Evolutionary conservation across 2,329 filamentous ascomycete species (phyloP).

Genomic region (Epichloe brachyelytri): DNA sequence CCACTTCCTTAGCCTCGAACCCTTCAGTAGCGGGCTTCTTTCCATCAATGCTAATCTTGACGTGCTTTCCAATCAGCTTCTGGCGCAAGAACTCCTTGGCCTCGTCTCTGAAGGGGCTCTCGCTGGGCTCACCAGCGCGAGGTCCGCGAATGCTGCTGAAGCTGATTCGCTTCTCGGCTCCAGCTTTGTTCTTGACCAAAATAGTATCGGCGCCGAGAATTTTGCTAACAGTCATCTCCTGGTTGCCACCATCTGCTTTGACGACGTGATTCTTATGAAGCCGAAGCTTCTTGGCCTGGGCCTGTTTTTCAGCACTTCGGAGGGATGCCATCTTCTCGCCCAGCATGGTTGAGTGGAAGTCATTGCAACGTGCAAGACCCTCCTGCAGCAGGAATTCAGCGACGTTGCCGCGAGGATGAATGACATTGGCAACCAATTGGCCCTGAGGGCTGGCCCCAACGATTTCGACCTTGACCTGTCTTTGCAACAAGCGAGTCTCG

Average conservation of each 20-base stretch:
- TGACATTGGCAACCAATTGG: slow-evolving; percentile 75
- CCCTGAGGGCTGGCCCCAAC: slow-evolving; percentile 82
- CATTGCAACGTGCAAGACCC: slow-evolving; percentile 82
- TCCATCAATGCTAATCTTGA: slow-evolving; percentile 78
- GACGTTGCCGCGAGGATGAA: slow-evolving; percentile 87
- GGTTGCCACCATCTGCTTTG: slow-evolving; percentile 51
- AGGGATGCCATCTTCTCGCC: slow-evolving; percentile 78
- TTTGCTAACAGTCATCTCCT: slow-evolving; percentile 74
- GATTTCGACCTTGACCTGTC: slow-evolving; percentile 69
- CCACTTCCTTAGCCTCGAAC: slow-evolving; percentile 90
- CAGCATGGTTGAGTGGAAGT: slow-evolving; percentile 88
- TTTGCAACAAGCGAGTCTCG: slow-evolving; percentile 73
- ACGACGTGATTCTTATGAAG: slow-evolving; percentile 72
- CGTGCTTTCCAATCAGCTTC: slow-evolving; percentile 89
- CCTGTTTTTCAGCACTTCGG: slow-evolving; percentile 74
- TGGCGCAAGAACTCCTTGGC: slow-evolving; percentile 95
- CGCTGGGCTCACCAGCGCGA: slow-evolving; percentile 74
- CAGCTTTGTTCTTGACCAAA: slow-evolving; percentile 71
- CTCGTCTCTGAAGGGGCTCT: slow-evolving; percentile 79
- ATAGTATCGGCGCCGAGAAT: slow-evolving; percentile 83
- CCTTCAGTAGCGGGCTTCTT: slow-evolving; percentile 80
- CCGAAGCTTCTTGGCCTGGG: slow-evolving; percentile 63
- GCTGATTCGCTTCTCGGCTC: slow-evolving; percentile 77
- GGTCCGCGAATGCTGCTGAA: slow-evolving; percentile 89
- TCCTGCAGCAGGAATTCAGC: slow-evolving; percentile 81